phyloP scores from a whole-genome alignment of 2,329 filamentous ascomycete genomes.

The Xylariales sp. region DNA sequence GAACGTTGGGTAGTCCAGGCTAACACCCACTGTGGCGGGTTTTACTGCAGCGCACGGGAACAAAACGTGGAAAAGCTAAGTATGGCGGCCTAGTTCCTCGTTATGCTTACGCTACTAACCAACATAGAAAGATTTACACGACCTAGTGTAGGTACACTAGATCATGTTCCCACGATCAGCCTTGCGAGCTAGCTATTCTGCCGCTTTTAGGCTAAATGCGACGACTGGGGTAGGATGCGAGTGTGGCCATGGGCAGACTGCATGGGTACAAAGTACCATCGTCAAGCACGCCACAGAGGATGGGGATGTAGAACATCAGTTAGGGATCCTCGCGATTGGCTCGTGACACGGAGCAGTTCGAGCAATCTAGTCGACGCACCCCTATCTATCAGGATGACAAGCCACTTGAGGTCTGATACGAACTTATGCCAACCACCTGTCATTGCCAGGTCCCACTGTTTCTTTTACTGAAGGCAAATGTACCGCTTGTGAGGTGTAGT shows the following conservation, averaged over 20 bases:
- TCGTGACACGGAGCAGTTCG: constrained; percentile 20
- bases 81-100: constrained; percentile 3
- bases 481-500: not conserved
- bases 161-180: constrained; percentile 28
- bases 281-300: constrained; percentile 19
- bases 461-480: constrained; percentile 9
- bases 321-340: constrained; percentile 8
- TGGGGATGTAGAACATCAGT: constrained; percentile 6
- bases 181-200: constrained; percentile 38
- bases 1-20: constrained; percentile 15
- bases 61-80: constrained; percentile 14
- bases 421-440: constrained; percentile 2
- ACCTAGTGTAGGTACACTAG: constrained; percentile 3
- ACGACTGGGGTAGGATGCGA: constrained; percentile 23
- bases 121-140: constrained; percentile 7
- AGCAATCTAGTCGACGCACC: constrained; percentile 26
- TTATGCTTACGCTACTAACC: constrained; percentile 10
- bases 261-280: constrained; percentile 12
- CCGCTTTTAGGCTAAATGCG: constrained; percentile 43
- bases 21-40: constrained; percentile 16
- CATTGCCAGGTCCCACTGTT: constrained; percentile 6
- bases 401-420: not conserved
- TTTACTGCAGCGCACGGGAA: not conserved
- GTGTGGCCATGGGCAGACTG: constrained; percentile 1
- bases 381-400: constrained; percentile 7